These are phyloP conservation scores for Lentinula lateritia DNA, from an alignment of 768 basidiomycete species.

Conservation along the genomic window DNA sequence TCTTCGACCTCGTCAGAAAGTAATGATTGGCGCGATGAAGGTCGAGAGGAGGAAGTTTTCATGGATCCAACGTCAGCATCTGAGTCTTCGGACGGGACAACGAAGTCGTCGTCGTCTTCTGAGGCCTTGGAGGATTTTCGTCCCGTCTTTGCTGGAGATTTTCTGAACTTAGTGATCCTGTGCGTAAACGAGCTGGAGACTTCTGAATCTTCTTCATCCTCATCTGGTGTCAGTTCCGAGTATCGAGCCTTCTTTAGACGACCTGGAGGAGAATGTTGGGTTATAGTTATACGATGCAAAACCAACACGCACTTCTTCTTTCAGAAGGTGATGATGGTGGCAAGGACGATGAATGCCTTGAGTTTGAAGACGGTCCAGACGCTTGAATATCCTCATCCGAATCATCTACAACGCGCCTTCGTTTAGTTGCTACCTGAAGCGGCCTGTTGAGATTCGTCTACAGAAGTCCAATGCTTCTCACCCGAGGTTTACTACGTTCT, in stretches of 20 bases:
- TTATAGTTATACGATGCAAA: conserved; percentile 6
- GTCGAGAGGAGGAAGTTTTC: conserved; percentile 47
- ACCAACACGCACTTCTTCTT: conserved; percentile 18
- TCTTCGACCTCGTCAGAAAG: conserved; percentile 31
- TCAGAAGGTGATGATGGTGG: conserved; percentile 33
- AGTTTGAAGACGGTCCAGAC: conserved; percentile 17
- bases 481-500: conserved; percentile 28
- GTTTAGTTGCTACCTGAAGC: conserved; percentile 44
- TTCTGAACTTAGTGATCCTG: conserved; percentile 59
- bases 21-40: conserved; percentile 38
- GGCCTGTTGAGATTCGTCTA: not conserved
- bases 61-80: conserved; percentile 48
- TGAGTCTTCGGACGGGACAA: conserved; percentile 55
- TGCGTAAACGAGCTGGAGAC: conserved; percentile 46
- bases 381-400: conserved; percentile 62
- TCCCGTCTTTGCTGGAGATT: conserved; percentile 49
- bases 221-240: conserved; percentile 39
- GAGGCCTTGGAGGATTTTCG: conserved; percentile 33
- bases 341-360: conserved; percentile 16
- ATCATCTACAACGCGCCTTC: conserved; percentile 63
- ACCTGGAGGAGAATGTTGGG: conserved; percentile 21
- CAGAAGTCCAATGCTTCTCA: conserved; percentile 8
- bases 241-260: conserved; percentile 60
- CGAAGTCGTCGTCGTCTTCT: conserved; percentile 69
- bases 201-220: conserved; percentile 43